Evolutionary conservation across 768 basidiomycete genomes (phyloP).

Genomic region (Cystoderma amianthinum): DNA sequence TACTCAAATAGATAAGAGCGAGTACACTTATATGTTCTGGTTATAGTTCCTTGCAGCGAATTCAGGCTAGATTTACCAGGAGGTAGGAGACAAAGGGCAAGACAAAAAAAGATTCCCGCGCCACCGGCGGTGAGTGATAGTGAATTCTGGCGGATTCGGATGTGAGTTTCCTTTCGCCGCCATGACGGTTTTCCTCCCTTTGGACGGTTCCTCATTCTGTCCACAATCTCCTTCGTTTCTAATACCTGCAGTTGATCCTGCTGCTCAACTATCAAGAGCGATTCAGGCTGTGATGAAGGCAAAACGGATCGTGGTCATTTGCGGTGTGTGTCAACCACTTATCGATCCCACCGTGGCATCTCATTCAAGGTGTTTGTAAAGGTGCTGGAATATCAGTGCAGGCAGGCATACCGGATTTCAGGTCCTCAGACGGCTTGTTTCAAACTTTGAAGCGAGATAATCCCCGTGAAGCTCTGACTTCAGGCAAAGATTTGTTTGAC

Average conservation of each 20-base stretch:
- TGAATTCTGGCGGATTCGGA: not conserved
- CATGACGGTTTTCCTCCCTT: constrained; percentile 64
- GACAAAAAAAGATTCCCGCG: constrained; percentile 13
- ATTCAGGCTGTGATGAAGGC: constrained; percentile 72
- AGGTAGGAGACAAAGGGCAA: too few species aligned
- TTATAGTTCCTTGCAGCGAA: too few species aligned
- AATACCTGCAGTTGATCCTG: constrained; percentile 34
- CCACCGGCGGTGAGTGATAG: constrained; percentile 6
- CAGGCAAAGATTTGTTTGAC: constrained; percentile 87
- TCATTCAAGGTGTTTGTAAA: constrained; percentile 16
- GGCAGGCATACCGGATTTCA: constrained; percentile 87
- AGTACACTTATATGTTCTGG: too few species aligned
- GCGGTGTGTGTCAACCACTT: constrained; percentile 46
- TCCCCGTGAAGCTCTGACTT: constrained; percentile 60
- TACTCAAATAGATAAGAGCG: too few species aligned
- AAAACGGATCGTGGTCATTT: constrained; percentile 78
- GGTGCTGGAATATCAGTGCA: constrained; percentile 87
- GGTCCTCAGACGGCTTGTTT: constrained; percentile 77
- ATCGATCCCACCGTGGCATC: constrained; percentile 1
- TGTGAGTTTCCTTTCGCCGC: constrained; percentile 2
- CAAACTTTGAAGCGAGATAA: constrained; percentile 73
- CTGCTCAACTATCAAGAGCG: constrained; percentile 41
- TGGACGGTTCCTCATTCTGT: constrained; percentile 38
- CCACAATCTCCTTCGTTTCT: constrained; percentile 55
- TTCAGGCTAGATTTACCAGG: too few species aligned